Evolutionary conservation across 2,329 filamentous ascomycete genomes (phyloP).

Genomic region (Geosmithia putterillii): DNA sequence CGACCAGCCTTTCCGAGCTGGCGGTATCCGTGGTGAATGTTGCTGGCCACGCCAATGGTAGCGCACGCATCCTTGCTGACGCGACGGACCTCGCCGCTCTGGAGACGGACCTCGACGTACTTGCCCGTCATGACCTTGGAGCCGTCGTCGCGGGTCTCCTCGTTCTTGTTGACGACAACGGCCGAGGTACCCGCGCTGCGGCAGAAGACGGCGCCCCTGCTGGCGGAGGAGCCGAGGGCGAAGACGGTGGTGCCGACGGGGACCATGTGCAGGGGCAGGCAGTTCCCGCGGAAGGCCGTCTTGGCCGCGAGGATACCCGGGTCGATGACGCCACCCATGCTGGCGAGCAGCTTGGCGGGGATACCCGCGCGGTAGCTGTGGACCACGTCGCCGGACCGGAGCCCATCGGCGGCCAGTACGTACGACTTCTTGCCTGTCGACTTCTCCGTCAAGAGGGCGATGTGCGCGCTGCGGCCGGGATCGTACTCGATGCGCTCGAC

Average conservation of each 20-base stretch:
- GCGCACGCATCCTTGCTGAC: conserved; percentile 89
- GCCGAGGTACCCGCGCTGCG: conserved; percentile 90
- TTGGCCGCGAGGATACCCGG: conserved; percentile 91
- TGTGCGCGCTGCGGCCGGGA: conserved; percentile 83
- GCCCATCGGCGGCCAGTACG: conserved; percentile 88
- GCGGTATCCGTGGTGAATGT: conserved; percentile 78
- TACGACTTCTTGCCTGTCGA: conserved; percentile 70
- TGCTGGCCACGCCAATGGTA: conserved; percentile 89
- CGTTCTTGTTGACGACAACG: conserved; percentile 79
- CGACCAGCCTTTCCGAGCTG: conserved; percentile 93
- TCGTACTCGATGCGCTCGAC: conserved; percentile 97
- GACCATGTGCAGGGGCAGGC: conserved; percentile 88
- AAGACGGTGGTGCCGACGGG: conserved; percentile 88
- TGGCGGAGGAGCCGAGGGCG: conserved; percentile 69
- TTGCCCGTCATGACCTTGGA: conserved; percentile 54
- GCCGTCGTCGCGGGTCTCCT: conserved; percentile 51
- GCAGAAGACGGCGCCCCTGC: conserved; percentile 77
- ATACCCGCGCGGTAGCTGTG: conserved; percentile 89
- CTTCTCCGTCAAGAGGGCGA: conserved; percentile 71
- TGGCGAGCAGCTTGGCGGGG: conserved; percentile 71
- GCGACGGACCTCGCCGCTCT: conserved; percentile 84
- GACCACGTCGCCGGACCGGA: conserved; percentile 81
- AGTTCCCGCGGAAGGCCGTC: conserved; percentile 91
- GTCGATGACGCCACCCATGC: conserved; percentile 88
- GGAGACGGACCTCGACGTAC: conserved; percentile 73